phyloP scores from a whole-genome alignment of 768 basidiomycete genomes.

The Lactarius quietus region DNA sequence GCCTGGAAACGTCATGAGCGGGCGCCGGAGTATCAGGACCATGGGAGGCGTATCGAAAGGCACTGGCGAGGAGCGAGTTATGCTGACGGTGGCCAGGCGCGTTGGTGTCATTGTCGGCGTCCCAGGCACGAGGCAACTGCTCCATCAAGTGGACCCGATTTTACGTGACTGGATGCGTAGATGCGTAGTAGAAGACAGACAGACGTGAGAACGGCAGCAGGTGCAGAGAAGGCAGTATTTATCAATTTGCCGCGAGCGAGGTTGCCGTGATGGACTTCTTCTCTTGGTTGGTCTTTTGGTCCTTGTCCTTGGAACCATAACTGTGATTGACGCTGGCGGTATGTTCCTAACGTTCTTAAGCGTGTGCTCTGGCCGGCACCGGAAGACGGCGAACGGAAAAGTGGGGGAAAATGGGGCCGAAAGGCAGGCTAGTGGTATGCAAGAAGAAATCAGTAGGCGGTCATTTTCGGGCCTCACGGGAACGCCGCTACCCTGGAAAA shows the following conservation, averaged over 20 bases:
- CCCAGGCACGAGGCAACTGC: not conserved
- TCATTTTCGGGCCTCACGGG: conserved; percentile 10
- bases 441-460: not conserved
- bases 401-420: not conserved
- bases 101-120: not conserved
- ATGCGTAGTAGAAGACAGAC: not conserved
- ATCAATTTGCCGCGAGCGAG: conserved; percentile 10
- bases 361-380: conserved; percentile 1
- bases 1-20: not conserved
- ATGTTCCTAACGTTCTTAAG: conserved; percentile 5
- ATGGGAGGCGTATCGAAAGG: conserved; percentile 1
- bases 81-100: not conserved
- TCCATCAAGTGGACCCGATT: not conserved
- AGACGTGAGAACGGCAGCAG: conserved; percentile 17
- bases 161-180: not conserved
- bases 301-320: conserved; percentile 1
- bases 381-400: conserved; percentile 15
- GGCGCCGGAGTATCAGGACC: not conserved
- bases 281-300: conserved; percentile 1
- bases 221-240: conserved; percentile 12
- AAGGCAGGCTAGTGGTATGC: conserved; percentile 3
- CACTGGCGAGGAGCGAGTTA: not conserved
- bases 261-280: conserved; percentile 15
- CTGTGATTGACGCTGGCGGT: conserved; percentile 19
- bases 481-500: conserved; percentile 22